Evolutionary conservation across 306 rosid species (phyloP), one percentile per base, ranked within the genome.

Genomic region (Cucumis melo): DNA sequence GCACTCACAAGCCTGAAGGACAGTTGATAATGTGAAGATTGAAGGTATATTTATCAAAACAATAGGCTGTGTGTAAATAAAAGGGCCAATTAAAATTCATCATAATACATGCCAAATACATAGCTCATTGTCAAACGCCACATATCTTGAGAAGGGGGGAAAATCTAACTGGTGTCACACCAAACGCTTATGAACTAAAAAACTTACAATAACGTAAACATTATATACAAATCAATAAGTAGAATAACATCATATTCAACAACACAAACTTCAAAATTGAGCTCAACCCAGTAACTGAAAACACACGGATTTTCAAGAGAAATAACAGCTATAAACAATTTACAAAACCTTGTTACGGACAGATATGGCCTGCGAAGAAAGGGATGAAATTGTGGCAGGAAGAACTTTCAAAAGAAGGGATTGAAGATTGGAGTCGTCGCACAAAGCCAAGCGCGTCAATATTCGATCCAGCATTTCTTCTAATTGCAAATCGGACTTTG

Each of bases 351-450:
- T 91, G 87, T 84, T 91, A 53, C 94, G 92, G 81, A 94, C 96
- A 10, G 89, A 63, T 66, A 77, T 15, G 61, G 98, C 84, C 65
- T 71, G 82, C 55, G 89, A 83, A 34, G 98, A 88, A 59, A 94
- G 97, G 4, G 96, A 91, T 54, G 94, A 91, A 79, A 94, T 89
- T 54, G 91, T 81, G 78, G 83, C 73, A 8, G 98, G 98, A 60
- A 94, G 97, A 41, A 94, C 91, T 87, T 89, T 90, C 73, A 86
- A 82, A 77, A 94, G 98, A 66, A 94, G 78, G 50, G 86, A 73
- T 53, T 94, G 89, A 77, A 94, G 97, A 20, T 91, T 90, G 82
- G 96, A 86, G 83, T 94, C 98, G 46, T 91, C 96, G 80, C 94
- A 94, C 63, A 94, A 89, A 82, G 98, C 98, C 74, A 94, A 84